phyloP scores from a whole-genome alignment of 2,329 filamentous ascomycete species.

The Plenodomus lindquistii region DNA sequence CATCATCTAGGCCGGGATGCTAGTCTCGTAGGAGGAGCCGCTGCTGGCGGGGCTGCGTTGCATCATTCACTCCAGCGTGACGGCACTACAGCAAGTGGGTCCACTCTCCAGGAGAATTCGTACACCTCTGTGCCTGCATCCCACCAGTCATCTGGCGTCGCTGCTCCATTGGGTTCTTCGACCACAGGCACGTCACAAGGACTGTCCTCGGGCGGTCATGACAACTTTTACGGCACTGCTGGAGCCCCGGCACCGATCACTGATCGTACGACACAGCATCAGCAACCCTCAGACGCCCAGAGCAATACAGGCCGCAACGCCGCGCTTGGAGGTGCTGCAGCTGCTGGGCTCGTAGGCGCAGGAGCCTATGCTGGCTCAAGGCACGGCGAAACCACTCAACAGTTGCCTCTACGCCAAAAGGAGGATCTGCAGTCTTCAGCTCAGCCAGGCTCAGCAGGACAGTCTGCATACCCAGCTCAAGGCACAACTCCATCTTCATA shows the following conservation, averaged over 20 bases:
- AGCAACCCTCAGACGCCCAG: conserved; percentile 1
- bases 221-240: conserved; percentile 11
- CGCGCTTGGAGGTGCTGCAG: conserved; percentile 23
- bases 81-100: background rate
- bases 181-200: background rate
- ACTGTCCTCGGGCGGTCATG: background rate
- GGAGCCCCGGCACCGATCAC: conserved; percentile 12
- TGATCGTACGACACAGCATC: conserved; percentile 1
- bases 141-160: conserved; percentile 3
- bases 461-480: conserved; percentile 5
- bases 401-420: conserved; percentile 12
- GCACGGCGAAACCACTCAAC: conserved; percentile 12
- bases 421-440: conserved; percentile 8
- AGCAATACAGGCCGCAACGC: conserved; percentile 24
- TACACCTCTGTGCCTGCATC: background rate
- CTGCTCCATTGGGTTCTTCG: conserved; percentile 6
- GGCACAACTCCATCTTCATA: conserved; percentile 3
- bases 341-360: conserved; percentile 14
- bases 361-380: conserved; percentile 14
- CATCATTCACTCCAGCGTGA: conserved; percentile 6
- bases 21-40: conserved; percentile 11
- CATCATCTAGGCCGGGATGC: conserved; percentile 31
- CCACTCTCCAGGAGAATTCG: background rate
- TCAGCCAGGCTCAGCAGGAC: conserved; percentile 1
- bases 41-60: conserved; percentile 19